Evolutionary conservation across 768 basidiomycete genomes (phyloP).

Genomic region (Pilatotrama ljubarskyi): DNA sequence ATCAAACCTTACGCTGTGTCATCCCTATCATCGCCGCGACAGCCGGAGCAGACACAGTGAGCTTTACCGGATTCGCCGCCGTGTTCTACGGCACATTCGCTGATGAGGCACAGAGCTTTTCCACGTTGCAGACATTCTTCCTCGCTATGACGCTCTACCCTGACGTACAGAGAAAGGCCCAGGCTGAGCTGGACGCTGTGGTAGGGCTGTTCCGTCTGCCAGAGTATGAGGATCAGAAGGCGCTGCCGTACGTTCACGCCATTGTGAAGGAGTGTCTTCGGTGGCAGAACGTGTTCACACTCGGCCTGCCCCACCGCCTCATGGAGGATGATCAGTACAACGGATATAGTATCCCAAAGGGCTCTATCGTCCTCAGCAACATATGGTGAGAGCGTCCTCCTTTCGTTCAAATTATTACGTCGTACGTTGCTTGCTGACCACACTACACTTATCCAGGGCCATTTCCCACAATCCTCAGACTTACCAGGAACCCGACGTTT

Average conservation of each 20-base stretch:
- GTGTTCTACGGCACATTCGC: background rate
- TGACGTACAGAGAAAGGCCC: constrained; percentile 11
- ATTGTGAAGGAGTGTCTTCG: constrained; percentile 20
- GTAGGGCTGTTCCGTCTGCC: constrained; percentile 16
- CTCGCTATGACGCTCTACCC: constrained; percentile 18
- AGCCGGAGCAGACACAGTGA: constrained; percentile 24
- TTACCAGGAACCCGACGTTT: constrained; percentile 27
- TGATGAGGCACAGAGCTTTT: constrained; percentile 5
- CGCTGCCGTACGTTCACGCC: constrained; percentile 19
- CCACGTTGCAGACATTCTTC: constrained; percentile 8
- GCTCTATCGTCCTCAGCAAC: constrained; percentile 22
- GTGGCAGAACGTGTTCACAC: constrained; percentile 14
- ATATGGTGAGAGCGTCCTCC: constrained; percentile 7
- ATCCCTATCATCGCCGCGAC: background rate
- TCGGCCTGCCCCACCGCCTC: constrained; percentile 31
- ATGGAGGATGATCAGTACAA: constrained; percentile 41
- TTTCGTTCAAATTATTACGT: background rate
- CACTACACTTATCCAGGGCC: constrained; percentile 29
- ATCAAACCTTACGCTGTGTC: background rate
- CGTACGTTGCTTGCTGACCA: constrained; percentile 22
- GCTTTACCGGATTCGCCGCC: background rate
- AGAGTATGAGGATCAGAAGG: constrained; percentile 9
- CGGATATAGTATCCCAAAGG: constrained; percentile 40
- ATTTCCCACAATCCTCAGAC: constrained; percentile 23
- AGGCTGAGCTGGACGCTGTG: constrained; percentile 20